phyloP scores from a whole-genome alignment of 139 green algal species.

The Asterochloris sp. region DNA sequence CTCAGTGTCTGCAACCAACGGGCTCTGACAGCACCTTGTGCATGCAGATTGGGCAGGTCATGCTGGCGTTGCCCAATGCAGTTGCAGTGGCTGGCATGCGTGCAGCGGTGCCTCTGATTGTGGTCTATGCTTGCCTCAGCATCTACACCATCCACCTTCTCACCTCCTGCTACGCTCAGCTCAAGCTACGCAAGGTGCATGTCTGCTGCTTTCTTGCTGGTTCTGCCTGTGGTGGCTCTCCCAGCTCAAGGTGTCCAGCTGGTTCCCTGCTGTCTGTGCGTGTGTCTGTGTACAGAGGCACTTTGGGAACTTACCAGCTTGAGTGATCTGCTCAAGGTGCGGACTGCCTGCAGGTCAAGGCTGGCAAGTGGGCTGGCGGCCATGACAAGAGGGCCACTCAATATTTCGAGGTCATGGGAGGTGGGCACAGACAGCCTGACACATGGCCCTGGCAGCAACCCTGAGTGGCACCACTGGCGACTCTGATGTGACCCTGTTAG shows the following conservation, averaged over 20 bases:
- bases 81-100: slow-evolving; percentile 10
- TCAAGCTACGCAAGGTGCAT: slow-evolving; percentile 12
- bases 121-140: slow-evolving; percentile 13
- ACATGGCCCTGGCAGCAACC: too few relatives aligned
- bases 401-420: slow-evolving; percentile 6
- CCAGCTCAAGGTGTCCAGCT: not conserved
- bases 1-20: not conserved
- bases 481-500: too few relatives aligned
- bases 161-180: slow-evolving; percentile 13
- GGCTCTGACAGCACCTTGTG: not conserved
- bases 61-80: slow-evolving; percentile 9
- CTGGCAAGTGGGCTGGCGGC: slow-evolving; percentile 1
- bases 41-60: slow-evolving; percentile 13
- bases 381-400: slow-evolving; percentile 12
- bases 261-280: too few relatives aligned
- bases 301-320: not conserved
- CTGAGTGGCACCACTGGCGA: too few relatives aligned
- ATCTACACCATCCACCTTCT: slow-evolving; percentile 22
- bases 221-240: not conserved
- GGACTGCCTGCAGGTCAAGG: slow-evolving; percentile 1
- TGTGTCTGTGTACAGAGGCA: too few relatives aligned
- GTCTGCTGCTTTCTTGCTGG: not conserved
- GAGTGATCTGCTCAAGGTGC: not conserved
- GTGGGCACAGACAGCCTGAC: too few relatives aligned
- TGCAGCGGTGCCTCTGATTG: slow-evolving; percentile 10